phyloP scores from a whole-genome alignment of 768 basidiomycete genomes.

The Lactarius trivialis region DNA sequence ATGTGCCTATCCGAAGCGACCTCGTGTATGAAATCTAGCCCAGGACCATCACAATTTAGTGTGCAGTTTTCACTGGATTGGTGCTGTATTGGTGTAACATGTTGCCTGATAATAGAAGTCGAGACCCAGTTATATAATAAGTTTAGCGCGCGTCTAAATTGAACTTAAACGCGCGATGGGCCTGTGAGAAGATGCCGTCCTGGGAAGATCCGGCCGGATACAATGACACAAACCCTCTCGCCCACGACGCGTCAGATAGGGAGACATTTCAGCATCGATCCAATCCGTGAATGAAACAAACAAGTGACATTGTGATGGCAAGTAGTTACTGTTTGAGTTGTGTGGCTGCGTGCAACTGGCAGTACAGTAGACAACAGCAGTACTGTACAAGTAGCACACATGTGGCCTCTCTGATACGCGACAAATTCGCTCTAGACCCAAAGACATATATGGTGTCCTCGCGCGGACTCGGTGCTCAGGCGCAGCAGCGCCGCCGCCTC shows the following conservation, averaged over 20 bases:
- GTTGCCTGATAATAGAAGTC: slow-evolving; percentile 4
- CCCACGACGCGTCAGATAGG: background rate
- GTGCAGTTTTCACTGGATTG: slow-evolving; percentile 4
- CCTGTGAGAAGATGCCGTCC: background rate
- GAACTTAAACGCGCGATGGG: background rate
- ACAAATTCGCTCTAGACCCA: background rate
- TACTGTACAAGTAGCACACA: too few species aligned
- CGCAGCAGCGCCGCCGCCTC: background rate
- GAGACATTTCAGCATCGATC: background rate
- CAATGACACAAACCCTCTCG: background rate
- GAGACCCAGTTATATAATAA: background rate
- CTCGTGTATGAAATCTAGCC: slow-evolving; percentile 9
- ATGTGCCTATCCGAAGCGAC: background rate
- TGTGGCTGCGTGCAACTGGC: background rate
- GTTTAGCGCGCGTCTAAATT: slow-evolving; percentile 6
- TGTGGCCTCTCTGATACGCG: background rate
- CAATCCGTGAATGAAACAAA: background rate
- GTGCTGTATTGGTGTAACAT: slow-evolving; percentile 3
- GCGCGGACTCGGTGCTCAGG: background rate
- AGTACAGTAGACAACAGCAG: background rate
- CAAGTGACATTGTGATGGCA: background rate
- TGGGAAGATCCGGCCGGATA: slow-evolving; percentile 13
- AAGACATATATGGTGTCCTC: background rate
- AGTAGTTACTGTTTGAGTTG: background rate
- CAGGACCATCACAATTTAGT: slow-evolving; percentile 11